These are phyloP conservation scores for Pythium vanterpoolii DNA, from an alignment of 352 stramenopile species.

Conservation along the genomic window DNA sequence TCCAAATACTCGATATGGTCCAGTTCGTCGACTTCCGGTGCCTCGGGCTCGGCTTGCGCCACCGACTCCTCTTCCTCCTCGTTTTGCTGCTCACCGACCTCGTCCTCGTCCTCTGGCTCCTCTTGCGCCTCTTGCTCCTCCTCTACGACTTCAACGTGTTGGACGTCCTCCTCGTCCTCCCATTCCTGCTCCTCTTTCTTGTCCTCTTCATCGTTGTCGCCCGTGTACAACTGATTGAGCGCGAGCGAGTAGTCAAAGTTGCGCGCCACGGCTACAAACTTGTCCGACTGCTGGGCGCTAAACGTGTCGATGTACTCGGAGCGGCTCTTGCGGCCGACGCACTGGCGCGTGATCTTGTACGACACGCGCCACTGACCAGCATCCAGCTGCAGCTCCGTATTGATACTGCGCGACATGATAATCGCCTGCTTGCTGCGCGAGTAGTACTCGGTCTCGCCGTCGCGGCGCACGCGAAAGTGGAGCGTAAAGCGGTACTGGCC, in stretches of 20 bases:
- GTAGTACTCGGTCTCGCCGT: conserved; percentile 28
- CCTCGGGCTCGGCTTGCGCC: conserved; percentile 15
- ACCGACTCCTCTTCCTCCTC: conserved; percentile 1
- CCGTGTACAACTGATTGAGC: neutral
- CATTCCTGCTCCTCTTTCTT: conserved; percentile 13
- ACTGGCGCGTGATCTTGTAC: conserved; percentile 26
- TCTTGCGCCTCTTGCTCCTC: conserved; percentile 17
- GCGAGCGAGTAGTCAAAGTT: conserved; percentile 34
- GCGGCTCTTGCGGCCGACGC: conserved; percentile 16
- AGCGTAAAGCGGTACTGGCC: conserved; percentile 37
- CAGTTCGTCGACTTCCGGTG: conserved; percentile 19
- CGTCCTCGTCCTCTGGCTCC: conserved; percentile 11
- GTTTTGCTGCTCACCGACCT: conserved; percentile 14
- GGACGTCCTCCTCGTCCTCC: conserved; percentile 17
- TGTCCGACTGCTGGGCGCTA: conserved; percentile 28
- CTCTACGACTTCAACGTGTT: no score
- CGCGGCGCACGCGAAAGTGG: conserved; percentile 32
- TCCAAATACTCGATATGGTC: conserved; percentile 19
- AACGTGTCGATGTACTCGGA: conserved; percentile 25
- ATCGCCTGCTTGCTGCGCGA: conserved; percentile 25
- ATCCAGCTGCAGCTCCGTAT: conserved; percentile 31
- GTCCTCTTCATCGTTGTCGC: conserved; percentile 4
- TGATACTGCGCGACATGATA: conserved; percentile 33
- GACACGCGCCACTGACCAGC: conserved; percentile 30
- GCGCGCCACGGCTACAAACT: conserved; percentile 33